A percentile compares a stretch with the other conserved stretches of the same genome.
Evolutionary conservation across 441 rosid genomes (phyloP).

Genomic region (Kokia cookei): DNA sequence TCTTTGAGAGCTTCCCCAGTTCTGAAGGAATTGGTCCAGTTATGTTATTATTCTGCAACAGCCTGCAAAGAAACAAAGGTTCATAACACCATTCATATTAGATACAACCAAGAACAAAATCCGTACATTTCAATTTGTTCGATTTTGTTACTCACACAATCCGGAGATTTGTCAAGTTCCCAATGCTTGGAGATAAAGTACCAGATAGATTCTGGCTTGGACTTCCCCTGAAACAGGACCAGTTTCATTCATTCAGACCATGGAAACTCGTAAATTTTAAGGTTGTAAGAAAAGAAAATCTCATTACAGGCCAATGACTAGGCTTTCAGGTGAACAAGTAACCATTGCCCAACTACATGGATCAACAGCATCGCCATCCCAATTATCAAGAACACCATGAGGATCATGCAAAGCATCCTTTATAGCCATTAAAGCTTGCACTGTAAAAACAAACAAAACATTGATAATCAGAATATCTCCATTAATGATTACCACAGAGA

Average conservation of each 20-base stretch:
- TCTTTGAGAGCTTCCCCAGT: conserved; percentile 65
- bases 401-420: conserved; percentile 80
- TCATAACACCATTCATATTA: not conserved
- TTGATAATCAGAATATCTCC: conserved; percentile 14
- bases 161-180: conserved; percentile 90
- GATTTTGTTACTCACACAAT: conserved; percentile 54
- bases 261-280: not conserved
- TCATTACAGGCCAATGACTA: conserved; percentile 87
- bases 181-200: conserved; percentile 87
- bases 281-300: conserved; percentile 16
- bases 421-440: conserved; percentile 88
- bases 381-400: conserved; percentile 88
- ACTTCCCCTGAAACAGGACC: conserved; percentile 56
- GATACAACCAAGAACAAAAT: not conserved
- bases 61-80: conserved; percentile 32
- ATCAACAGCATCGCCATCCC: conserved; percentile 98
- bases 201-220: conserved; percentile 97
- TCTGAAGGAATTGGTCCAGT: conserved; percentile 75
- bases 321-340: conserved; percentile 79
- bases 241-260: not conserved
- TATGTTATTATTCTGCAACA: conserved; percentile 89
- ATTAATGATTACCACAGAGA: not conserved
- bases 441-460: conserved; percentile 30
- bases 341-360: conserved; percentile 99
- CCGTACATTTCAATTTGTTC: not conserved